Evolutionary conservation across 2,329 filamentous ascomycete genomes (phyloP).

Genomic region (Gyromitra esculenta): DNA sequence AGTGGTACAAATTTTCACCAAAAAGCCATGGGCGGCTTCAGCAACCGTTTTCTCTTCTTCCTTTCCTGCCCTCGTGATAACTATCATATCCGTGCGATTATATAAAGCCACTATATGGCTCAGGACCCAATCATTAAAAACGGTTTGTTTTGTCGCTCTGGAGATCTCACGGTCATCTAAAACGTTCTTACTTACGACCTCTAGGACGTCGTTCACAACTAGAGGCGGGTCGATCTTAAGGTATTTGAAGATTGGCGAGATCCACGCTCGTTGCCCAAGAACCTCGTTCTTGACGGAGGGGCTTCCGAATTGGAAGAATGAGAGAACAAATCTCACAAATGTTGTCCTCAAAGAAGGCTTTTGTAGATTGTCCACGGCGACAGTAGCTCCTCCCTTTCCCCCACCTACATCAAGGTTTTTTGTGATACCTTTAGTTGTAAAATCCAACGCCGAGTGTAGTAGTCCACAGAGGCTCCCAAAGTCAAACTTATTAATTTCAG

Average conservation of each 20-base stretch:
- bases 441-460: conserved; percentile 79
- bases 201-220: conserved; percentile 78
- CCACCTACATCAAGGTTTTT: conserved; percentile 75
- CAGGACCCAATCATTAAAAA: conserved; percentile 79
- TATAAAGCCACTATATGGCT: conserved; percentile 78
- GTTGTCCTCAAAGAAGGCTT: conserved; percentile 84
- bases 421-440: conserved; percentile 80
- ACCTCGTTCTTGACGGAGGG: conserved; percentile 82
- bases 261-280: conserved; percentile 76
- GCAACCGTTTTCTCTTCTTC: conserved; percentile 68
- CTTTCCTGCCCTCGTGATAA: conserved; percentile 61
- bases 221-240: conserved; percentile 80
- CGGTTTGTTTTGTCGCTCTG: conserved; percentile 76
- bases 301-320: conserved; percentile 80
- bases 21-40: conserved; percentile 76
- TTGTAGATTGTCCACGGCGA: conserved; percentile 71
- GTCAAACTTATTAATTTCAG: conserved; percentile 85
- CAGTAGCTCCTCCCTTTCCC: conserved; percentile 60
- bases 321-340: conserved; percentile 81
- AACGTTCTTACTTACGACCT: conserved; percentile 74
- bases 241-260: conserved; percentile 76
- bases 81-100: conserved; percentile 65
- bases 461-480: conserved; percentile 81
- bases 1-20: conserved; percentile 78
- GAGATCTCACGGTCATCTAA: conserved; percentile 78